Evolutionary conservation across 2,329 filamentous ascomycete genomes (phyloP), one percentile per base, ranked within the genome.

Genomic region (Colletotrichum camelliae): DNA sequence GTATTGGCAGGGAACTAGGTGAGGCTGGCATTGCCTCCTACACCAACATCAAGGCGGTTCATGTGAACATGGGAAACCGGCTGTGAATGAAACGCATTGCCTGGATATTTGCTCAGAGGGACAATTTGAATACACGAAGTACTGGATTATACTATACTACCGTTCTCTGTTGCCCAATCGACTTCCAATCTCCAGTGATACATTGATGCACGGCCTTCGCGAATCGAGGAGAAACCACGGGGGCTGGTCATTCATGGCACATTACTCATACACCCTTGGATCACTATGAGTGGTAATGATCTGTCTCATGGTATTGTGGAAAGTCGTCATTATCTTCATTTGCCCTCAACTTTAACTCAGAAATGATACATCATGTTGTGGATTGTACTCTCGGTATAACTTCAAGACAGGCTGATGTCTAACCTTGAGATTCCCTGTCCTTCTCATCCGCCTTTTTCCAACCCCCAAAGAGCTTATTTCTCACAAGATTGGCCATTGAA

Each of bases 231-330:
- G 18, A 43, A 18, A 43, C 18, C 8, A 43, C 2, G 0, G 39
- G 18, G 39, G 39, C 39, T 6, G n/a, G n/a, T 5, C 39, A n/a
- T 43, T 10, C n/a, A 5, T n/a, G 39, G 18, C 39, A 43, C 4
- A 43, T 8, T 10, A 8, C 9, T 43, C 18, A 43, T n/a, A 5
- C 18, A 43, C 39, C 3, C 0, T 10, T 5, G 8, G 39, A n/a
- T 10, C 39, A n/a, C 8, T 10, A 43, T n/a, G 10, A n/a, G 39
- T 43, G 18, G 39, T 3, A 43, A 2, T 16, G 5, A 2, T 43
- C 18, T 10, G 18, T 43, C 0, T 43, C 16, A 4, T n/a, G 9
- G 9, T 16, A 43, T 43, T 4, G 4, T 0, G 5, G 18, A n/a
- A 10, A n/a, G 10, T 43, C 18, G 3, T 3, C 9, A n/a, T 43